These are phyloP conservation scores for Macrophomina pseudophaseolina DNA, from an alignment of 2,329 filamentous ascomycete genomes.

Conservation along the genomic window DNA sequence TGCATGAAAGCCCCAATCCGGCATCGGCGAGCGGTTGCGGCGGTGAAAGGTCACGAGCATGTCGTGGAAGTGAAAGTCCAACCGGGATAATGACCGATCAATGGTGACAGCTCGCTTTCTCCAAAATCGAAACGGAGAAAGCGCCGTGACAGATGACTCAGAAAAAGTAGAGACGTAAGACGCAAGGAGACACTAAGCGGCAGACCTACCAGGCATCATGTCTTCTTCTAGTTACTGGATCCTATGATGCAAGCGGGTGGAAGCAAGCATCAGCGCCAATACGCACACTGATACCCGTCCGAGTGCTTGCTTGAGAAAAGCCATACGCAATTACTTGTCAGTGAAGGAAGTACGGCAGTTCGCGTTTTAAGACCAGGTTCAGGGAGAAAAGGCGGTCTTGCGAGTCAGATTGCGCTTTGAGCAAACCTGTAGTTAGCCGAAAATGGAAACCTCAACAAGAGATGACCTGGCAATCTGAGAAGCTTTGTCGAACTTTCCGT, in stretches of 20 bases:
- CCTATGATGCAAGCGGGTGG: background rate
- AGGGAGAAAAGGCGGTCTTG: background rate
- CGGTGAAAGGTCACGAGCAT: constrained; percentile 1
- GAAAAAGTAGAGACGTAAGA: background rate
- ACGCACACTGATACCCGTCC: background rate
- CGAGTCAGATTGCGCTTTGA: background rate
- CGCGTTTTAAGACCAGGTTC: background rate
- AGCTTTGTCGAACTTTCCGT: background rate
- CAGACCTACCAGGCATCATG: constrained; percentile 4
- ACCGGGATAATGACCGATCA: background rate
- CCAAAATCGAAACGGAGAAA: background rate
- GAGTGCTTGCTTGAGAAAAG: background rate
- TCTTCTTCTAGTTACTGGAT: background rate
- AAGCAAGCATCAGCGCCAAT: background rate
- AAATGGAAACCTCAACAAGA: background rate
- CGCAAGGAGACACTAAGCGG: background rate
- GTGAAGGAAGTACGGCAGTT: too few relatives aligned
- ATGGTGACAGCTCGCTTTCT: background rate
- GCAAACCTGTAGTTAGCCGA: constrained; percentile 17
- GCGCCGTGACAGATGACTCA: background rate
- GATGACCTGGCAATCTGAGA: background rate
- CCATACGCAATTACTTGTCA: background rate
- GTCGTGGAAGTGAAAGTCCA: background rate
- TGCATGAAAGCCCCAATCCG: background rate
- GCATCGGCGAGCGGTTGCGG: background rate